Evolutionary conservation across 2,329 filamentous ascomycete genomes (phyloP).

Genomic region (Fusarium temperatum): DNA sequence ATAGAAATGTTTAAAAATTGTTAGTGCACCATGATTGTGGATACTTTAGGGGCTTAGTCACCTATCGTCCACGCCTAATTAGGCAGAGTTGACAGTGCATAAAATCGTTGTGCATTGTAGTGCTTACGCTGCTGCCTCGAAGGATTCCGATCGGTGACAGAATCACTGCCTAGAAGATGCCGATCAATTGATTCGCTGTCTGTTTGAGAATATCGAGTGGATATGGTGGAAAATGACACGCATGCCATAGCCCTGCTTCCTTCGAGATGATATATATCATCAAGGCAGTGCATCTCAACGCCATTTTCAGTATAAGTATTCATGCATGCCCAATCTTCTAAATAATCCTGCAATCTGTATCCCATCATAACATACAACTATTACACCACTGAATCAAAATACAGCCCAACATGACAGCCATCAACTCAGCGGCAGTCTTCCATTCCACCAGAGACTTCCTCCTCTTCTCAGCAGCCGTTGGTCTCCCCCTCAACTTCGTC

Average conservation of each 20-base stretch:
- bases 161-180: background rate
- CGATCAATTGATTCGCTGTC: background rate
- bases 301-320: background rate
- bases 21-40: fast-evolving
- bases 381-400: fast-evolving
- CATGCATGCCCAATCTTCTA: too few species aligned
- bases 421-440: background rate
- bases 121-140: background rate
- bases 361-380: fast-evolving
- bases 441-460: background rate
- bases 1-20: fast-evolving
- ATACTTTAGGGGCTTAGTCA: background rate
- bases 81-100: fast-evolving
- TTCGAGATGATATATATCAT: background rate
- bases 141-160: background rate
- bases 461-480: background rate
- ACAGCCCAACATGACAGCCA: background rate
- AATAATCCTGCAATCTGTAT: too few species aligned
- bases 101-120: background rate
- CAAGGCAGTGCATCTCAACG: background rate
- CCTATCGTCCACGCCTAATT: fast-evolving
- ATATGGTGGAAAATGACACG: background rate
- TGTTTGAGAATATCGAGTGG: background rate
- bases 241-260: background rate
- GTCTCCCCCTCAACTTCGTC: background rate